Percentiles rank a stretch among this genome's conserved stretches.
These are phyloP conservation scores for Fusarium solani-melongenae DNA, from an alignment of 2,329 filamentous ascomycete species.

Conservation along the genomic window DNA sequence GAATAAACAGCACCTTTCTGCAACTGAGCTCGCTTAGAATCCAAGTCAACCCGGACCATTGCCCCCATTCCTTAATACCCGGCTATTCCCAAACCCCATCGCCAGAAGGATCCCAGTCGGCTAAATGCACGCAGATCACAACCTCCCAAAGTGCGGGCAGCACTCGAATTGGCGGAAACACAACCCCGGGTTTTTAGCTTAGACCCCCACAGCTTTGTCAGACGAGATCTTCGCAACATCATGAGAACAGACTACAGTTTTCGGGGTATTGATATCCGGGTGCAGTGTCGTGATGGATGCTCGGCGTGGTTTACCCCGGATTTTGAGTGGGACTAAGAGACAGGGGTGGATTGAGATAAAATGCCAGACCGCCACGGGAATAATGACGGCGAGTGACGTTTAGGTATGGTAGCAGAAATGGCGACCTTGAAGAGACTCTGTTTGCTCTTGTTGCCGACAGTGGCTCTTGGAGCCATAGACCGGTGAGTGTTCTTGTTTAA, in stretches of 20 bases:
- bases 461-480: slow-evolving; percentile 8
- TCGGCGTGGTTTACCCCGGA: slow-evolving; percentile 16
- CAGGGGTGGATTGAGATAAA: neutral
- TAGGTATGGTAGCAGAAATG: neutral
- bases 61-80: neutral
- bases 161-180: slow-evolving; percentile 15
- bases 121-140: neutral
- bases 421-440: neutral
- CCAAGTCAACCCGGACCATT: neutral
- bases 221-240: neutral
- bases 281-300: neutral
- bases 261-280: slow-evolving; percentile 11
- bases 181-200: neutral
- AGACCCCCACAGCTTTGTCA: neutral
- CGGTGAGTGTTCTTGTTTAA: neutral
- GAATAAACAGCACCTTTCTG: neutral
- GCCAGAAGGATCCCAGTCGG: neutral
- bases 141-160: neutral
- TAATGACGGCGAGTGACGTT: neutral
- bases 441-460: neutral
- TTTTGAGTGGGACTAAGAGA: neutral
- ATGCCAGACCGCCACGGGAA: neutral
- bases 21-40: neutral
- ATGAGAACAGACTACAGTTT: neutral
- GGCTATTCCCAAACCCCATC: neutral